Evolutionary conservation across 2,329 filamentous ascomycete species (phyloP), one percentile per base, ranked within the genome.

Genomic region (Beauveria asiatica): DNA sequence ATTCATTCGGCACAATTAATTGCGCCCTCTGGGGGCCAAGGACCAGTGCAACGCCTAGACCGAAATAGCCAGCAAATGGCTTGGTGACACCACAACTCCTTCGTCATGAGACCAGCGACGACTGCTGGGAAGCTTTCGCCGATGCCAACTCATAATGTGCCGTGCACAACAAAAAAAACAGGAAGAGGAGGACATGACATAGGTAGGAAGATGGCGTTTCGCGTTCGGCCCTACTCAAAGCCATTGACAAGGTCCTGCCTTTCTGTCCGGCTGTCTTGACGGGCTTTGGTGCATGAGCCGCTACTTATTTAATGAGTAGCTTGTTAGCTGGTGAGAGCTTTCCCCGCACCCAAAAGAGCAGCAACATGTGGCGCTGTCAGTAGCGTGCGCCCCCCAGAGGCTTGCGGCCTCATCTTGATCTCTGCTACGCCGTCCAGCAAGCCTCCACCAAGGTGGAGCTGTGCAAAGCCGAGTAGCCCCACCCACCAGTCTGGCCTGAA

Each of bases 151-250:
- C 46, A 58, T 41, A 37, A 51, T 21, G 46, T 27, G 13, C 11
- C 10, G 19, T 50, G 21, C 37, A 23, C 21, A 9, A 25, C 25
- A 21, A 33, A 8, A 17, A 17, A 21, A 27, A 30, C 2, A 19
- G 56, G 39, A 13, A 23, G 46, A 23, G 7, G 37, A 51, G 37
- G 48, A 11, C 25, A 21, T 46, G 52, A 17, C 16, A 39, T 33
- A 30, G 13, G 49, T 33, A 30, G 13, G 49, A 51, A 59, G 21
- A 52, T 51, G 56, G 56, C 56, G 56, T 37, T 59, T 52, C 37
- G 37, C 8, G 49, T 59, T 59, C 57, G 57, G 57, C 25, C 57
- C 57, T 53, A 48, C 41, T 59, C 41, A 21, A 25, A 52, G 48
- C 48, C 48, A 30, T 52, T 44, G 8, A 23, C 41, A 10, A 42